These are phyloP conservation scores for Boletus sp. DNA, from an alignment of 768 basidiomycete genomes.

Conservation along the genomic window DNA sequence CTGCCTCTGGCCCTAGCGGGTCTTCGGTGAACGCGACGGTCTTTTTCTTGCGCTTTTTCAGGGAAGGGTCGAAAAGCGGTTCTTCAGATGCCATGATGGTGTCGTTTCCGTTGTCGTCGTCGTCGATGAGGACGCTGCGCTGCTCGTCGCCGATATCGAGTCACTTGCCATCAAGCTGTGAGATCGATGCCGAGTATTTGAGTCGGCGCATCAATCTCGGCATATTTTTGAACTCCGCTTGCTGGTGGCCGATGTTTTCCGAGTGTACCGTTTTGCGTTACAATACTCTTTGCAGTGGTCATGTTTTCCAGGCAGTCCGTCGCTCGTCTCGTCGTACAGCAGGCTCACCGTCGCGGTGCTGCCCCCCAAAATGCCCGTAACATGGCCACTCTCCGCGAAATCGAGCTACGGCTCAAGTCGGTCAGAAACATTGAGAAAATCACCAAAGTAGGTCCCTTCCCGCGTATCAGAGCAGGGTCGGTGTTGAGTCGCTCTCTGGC, in stretches of 20 bases:
- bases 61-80: slow-evolving; percentile 79
- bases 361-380: slow-evolving; percentile 60
- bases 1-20: slow-evolving; percentile 76
- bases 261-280: slow-evolving; percentile 8
- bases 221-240: slow-evolving; percentile 21
- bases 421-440: slow-evolving; percentile 99
- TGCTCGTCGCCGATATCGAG: slow-evolving; percentile 9
- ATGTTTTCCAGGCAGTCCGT: slow-evolving; percentile 55
- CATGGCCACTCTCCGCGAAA: slow-evolving; percentile 97
- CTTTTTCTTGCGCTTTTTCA: slow-evolving; percentile 89
- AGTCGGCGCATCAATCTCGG: slow-evolving; percentile 24
- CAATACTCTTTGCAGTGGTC: slow-evolving; percentile 2
- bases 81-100: slow-evolving; percentile 58
- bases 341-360: slow-evolving; percentile 37
- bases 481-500: slow-evolving; percentile 9
- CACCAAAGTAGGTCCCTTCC: slow-evolving; percentile 70
- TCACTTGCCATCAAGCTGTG: slow-evolving; percentile 2
- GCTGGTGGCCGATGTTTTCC: slow-evolving; percentile 42
- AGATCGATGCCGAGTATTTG: slow-evolving; percentile 27
- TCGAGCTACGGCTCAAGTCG: slow-evolving; percentile 94
- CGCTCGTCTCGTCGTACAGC: slow-evolving; percentile 42
- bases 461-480: background rate
- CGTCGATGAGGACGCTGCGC: slow-evolving; percentile 15
- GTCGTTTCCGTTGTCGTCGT: slow-evolving; percentile 12
- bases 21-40: slow-evolving; percentile 83